phyloP scores from a whole-genome alignment of 805 yeast genomes.

The Kluyveromyces dobzhanskii region DNA sequence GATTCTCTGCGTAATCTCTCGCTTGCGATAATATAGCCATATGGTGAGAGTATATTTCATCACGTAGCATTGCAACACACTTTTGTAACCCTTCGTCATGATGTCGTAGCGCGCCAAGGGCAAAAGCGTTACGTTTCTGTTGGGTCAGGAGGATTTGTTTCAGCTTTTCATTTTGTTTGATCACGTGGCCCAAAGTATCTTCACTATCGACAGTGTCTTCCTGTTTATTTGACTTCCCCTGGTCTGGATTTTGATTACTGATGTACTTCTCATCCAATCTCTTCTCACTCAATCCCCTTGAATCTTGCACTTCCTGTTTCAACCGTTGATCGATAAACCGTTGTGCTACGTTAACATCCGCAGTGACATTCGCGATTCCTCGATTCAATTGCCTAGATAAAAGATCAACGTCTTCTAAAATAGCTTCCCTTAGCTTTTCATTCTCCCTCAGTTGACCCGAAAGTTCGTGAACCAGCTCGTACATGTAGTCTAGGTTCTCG shows the following conservation, averaged over 20 bases:
- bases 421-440: conserved; percentile 13
- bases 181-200: background rate
- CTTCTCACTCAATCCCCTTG: too few relatives aligned
- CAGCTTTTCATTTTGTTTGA: conserved; percentile 12
- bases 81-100: conserved; percentile 15
- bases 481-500: conserved; percentile 20
- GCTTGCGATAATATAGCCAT: conserved; percentile 7
- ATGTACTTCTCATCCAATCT: too few relatives aligned
- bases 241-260: too few relatives aligned
- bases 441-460: conserved; percentile 14
- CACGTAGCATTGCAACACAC: conserved; percentile 13
- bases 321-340: background rate
- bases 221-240: too few relatives aligned
- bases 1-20: conserved; percentile 9
- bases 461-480: conserved; percentile 15
- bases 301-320: background rate
- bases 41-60: conserved; percentile 14
- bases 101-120: conserved; percentile 11
- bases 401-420: conserved; percentile 15
- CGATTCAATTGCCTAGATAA: conserved; percentile 13
- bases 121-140: conserved; percentile 8
- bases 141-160: conserved; percentile 9
- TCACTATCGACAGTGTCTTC: too few relatives aligned
- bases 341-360: background rate
- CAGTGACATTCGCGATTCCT: conserved; percentile 4